phyloP scores from a whole-genome alignment of 768 basidiomycete species.

The Brasilioporus rufonigricans region DNA sequence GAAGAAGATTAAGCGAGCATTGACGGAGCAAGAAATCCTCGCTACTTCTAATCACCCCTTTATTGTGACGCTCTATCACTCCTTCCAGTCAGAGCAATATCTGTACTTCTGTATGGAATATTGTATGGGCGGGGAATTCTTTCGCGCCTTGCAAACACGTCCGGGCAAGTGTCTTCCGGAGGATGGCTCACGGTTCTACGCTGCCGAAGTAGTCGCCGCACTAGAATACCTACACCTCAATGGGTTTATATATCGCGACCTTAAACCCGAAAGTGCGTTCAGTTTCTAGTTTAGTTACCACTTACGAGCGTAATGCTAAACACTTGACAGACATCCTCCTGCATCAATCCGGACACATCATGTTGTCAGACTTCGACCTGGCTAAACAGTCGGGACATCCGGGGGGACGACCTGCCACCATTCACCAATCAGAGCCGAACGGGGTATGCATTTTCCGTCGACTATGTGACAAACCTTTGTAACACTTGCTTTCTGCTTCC shows the following conservation, averaged over 20 bases:
- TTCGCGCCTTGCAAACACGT: conserved; percentile 92
- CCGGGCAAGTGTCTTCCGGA: conserved; percentile 97
- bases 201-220: conserved; percentile 96
- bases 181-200: conserved; percentile 95
- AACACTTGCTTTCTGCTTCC: conserved; percentile 9
- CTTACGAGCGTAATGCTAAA: background rate
- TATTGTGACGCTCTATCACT: conserved; percentile 98
- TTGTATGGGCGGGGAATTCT: conserved; percentile 99
- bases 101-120: conserved; percentile 99
- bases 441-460: conserved; percentile 56
- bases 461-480: conserved; percentile 4
- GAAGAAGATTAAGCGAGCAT: conserved; percentile 97
- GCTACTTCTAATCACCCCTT: conserved; percentile 99
- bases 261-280: conserved; percentile 96
- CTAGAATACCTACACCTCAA: conserved; percentile 98
- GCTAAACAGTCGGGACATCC: conserved; percentile 92
- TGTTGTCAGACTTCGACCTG: conserved; percentile 99
- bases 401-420: conserved; percentile 81
- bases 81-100: conserved; percentile 97
- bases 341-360: conserved; percentile 98
- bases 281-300: conserved; percentile 9
- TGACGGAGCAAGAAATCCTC: conserved; percentile 98
- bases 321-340: conserved; percentile 80
- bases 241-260: conserved; percentile 98
- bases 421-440: conserved; percentile 82